Conservation (phyloP, 495 filamentous ascomycete species). For the Lindgomyces ingoldianus region DNA sequence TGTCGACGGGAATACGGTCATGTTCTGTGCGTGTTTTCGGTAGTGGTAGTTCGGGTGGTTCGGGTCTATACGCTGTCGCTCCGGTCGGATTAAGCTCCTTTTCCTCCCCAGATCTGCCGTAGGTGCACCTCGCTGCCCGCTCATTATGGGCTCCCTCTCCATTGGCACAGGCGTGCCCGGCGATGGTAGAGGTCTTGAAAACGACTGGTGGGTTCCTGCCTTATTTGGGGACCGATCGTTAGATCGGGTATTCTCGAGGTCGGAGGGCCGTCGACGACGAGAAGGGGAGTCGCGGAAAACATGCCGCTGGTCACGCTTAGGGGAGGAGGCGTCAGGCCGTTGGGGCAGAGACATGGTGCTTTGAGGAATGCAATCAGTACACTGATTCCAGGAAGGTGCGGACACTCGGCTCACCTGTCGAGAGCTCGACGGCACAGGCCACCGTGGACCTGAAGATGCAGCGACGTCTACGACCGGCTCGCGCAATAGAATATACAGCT, state of each 20-base stretch:
- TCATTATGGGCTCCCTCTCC: constrained; percentile 42
- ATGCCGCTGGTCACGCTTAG: constrained; percentile 42
- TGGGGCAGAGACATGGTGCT: constrained; percentile 39
- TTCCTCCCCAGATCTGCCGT: constrained; percentile 63
- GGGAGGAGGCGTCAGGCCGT: constrained; percentile 31
- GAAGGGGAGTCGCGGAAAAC: constrained; percentile 68
- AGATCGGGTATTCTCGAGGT: constrained; percentile 55
- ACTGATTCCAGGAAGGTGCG: constrained; percentile 13
- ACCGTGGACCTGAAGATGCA: neutral
- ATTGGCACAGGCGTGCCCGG: constrained; percentile 31
- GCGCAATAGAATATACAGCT: no score
- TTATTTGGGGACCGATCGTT: constrained; percentile 41
- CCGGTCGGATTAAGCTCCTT: constrained; percentile 81
- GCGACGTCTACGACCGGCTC: neutral
- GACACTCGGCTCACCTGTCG: neutral
- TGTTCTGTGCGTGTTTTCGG: constrained; percentile 83
- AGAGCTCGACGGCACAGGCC: constrained; percentile 42
- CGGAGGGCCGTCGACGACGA: constrained; percentile 61
- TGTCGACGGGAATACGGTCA: constrained; percentile 82
- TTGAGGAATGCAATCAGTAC: constrained; percentile 27
- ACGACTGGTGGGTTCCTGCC: constrained; percentile 14
- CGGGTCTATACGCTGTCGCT: constrained; percentile 74
- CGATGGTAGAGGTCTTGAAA: constrained; percentile 34
- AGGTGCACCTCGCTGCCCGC: constrained; percentile 29
- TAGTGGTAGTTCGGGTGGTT: constrained; percentile 96